phyloP scores from a whole-genome alignment of 2,329 filamentous ascomycete species.

The Remersonia thermophila region DNA sequence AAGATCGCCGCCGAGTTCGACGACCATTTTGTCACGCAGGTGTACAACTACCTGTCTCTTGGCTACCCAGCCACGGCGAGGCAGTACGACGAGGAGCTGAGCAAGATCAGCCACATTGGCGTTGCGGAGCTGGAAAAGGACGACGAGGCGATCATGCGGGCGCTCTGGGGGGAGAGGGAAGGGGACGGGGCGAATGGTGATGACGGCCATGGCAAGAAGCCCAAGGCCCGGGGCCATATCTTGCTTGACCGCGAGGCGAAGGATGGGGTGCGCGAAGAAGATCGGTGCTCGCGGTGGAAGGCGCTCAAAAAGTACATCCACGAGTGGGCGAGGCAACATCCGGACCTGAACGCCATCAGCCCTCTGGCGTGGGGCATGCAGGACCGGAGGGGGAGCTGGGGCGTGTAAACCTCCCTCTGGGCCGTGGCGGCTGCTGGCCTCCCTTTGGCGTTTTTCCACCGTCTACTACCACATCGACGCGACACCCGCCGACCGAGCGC shows the following conservation, averaged over 20 bases:
- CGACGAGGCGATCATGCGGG: slow-evolving; percentile 45
- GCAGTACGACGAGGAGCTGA: slow-evolving; percentile 72
- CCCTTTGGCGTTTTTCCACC: slow-evolving; percentile 3
- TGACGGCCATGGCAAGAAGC: slow-evolving; percentile 16
- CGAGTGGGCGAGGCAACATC: slow-evolving; percentile 85
- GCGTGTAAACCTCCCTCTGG: slow-evolving; percentile 37
- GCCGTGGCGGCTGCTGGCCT: not conserved
- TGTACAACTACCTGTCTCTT: slow-evolving; percentile 91
- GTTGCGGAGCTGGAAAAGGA: slow-evolving; percentile 58
- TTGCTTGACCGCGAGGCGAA: slow-evolving; percentile 44
- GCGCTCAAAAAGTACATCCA: slow-evolving; percentile 72
- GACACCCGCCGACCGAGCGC: too few relatives aligned
- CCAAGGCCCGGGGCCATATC: slow-evolving; percentile 61
- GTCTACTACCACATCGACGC: not conserved
- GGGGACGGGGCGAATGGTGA: not conserved
- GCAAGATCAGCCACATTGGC: slow-evolving; percentile 62
- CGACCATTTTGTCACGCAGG: slow-evolving; percentile 81
- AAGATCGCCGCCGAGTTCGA: slow-evolving; percentile 57
- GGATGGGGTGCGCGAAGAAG: slow-evolving; percentile 26
- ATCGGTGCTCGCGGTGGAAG: slow-evolving; percentile 62
- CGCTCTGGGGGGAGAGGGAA: slow-evolving; percentile 15
- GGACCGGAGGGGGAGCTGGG: slow-evolving; percentile 60
- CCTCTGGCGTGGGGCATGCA: slow-evolving; percentile 55
- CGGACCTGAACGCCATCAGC: slow-evolving; percentile 51
- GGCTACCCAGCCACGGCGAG: slow-evolving; percentile 81